Base-by-base conservation (phyloP, 495 filamentous ascomycete genomes). In the Achaetomiella virescens region DNA sequence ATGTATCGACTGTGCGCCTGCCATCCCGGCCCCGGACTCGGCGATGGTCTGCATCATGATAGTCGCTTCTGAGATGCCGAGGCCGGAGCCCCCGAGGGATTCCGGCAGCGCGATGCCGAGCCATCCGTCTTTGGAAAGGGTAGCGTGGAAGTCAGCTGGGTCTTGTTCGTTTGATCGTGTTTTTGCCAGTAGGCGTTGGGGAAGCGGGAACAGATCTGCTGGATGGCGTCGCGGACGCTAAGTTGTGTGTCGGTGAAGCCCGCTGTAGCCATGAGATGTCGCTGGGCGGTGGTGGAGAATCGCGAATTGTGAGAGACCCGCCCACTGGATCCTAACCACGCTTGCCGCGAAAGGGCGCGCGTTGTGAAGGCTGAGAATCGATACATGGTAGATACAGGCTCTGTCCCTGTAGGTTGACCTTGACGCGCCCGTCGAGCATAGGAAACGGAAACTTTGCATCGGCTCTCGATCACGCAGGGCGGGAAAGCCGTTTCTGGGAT, bases 41-140 rank as follows among this genome's bases (percentile, higher is more conserved):
- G 85, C 78, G 54, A 91, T 89, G 18, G 86, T 88, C 59, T 91
- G 88, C 74, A 91, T 78, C 85, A 91, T 89, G 81, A 90, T 87
- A 2, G 86, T 89, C 6, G 88, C 88, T 64, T 91, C 88, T 17
- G 84, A 85, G 47, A 91, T 89, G 64, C 87, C 88, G 38, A 93
- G 70, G 8, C 86, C 85, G 17, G 85, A 76, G 6, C 87, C 88
- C 14, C 88, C 87, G 0, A 88, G 78, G 8, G 82, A 76, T 65
- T 87, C 83, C 0, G 86, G 86, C 18, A 91, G 71, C 0, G 87
- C 86, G 61, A 91, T 89, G 7, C 89, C 88, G 17, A 93, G 79
- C 86, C 87, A 91, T n/a, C 88, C 86, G 63, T 85, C 86, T 47
- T 81, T 81, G n/a, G 88, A 85, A 54, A 91, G 68, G 0, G 86